Base-by-base conservation (phyloP, 1,139 yeast species). In the Taphrina pruni region DNA sequence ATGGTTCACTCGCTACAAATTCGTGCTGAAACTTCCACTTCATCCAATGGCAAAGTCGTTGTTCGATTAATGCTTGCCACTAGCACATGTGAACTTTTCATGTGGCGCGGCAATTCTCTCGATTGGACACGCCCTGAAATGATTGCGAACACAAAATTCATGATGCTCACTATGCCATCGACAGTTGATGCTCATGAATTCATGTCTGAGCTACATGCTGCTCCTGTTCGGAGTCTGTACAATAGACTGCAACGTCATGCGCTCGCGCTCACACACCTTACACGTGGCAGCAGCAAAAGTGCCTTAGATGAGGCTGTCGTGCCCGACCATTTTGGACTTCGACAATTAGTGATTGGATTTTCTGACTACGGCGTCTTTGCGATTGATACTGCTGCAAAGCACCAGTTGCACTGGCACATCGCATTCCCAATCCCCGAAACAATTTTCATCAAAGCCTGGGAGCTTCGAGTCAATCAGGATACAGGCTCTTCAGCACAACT, bases 41-140 rank as follows among this genome's bases (percentile, higher is more conserved):
- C 62, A 14, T 17, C 20, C 20, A n/a, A 39, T 12, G 64, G 48
- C 21, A 60, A 38, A 46, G 43, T 48, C 8, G 51, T 41, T 21
- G 62, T 55, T 32, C 52, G 69, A 17, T 60, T 38, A 2, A 41
- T 69, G 68, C 35, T 69, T 35, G 43, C 66, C 11, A 60, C 69
- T 12, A 32, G 26, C 14, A 55, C 60, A 20, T 70, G 66, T 14
- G 14, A 21, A 21, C n/a, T 69, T 35, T 32, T 32, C 35, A 52
- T 69, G 71, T 39, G 60, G 51, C 61, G 58, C n/a, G 57, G 43
- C 4, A 12, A 65, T 9, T 69, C 69, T 11, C 36, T 60, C 26
- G 56, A 71, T 8, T 86, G 88, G 88, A 58, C 72, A 1, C 80
- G 82, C 66, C 87, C 85, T 72, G 86, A 83, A 73, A 81, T 86